A percentile compares a stretch with the other conserved stretches of the same genome.
Conservation (phyloP, 2,329 filamentous ascomycete genomes). For the Colletotrichum eleusines region DNA sequence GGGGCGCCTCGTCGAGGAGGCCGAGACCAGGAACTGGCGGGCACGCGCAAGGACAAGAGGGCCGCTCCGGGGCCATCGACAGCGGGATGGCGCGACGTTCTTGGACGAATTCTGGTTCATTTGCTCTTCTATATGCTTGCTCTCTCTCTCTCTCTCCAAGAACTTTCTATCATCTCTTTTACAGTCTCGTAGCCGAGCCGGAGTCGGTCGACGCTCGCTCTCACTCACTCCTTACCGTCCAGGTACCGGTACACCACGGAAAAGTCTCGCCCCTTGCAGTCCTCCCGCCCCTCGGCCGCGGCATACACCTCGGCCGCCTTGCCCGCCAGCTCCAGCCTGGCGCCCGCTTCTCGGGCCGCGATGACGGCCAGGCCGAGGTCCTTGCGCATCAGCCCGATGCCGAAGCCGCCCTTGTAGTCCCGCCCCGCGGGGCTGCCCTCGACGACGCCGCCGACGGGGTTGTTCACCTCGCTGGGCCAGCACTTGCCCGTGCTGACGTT, state of each 20-base stretch:
- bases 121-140: neutral
- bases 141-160: neutral
- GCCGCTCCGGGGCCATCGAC: constrained; percentile 10
- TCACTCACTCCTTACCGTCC: constrained; percentile 60
- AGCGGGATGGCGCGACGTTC: constrained; percentile 18
- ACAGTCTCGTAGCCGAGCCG: too few relatives aligned
- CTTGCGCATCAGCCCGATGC: constrained; percentile 83
- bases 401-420: constrained; percentile 84
- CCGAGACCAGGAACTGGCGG: constrained; percentile 4
- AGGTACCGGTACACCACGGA: constrained; percentile 84
- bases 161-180: neutral
- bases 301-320: constrained; percentile 77
- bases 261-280: constrained; percentile 79
- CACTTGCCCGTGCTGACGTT: constrained; percentile 94
- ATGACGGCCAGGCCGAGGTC: constrained; percentile 79
- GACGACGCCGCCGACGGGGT: constrained; percentile 89
- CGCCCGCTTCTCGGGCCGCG: constrained; percentile 77
- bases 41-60: constrained; percentile 1
- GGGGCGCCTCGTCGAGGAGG: constrained; percentile 1
- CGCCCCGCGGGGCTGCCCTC: constrained; percentile 79
- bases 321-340: constrained; percentile 73
- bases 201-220: neutral
- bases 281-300: constrained; percentile 69
- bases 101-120: constrained; percentile 2
- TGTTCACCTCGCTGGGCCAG: constrained; percentile 97